A percentile compares a stretch with the other conserved stretches of the same genome.
Evolutionary conservation across 257 asterid genomes (phyloP).

Genomic region (Plantago ovata): DNA sequence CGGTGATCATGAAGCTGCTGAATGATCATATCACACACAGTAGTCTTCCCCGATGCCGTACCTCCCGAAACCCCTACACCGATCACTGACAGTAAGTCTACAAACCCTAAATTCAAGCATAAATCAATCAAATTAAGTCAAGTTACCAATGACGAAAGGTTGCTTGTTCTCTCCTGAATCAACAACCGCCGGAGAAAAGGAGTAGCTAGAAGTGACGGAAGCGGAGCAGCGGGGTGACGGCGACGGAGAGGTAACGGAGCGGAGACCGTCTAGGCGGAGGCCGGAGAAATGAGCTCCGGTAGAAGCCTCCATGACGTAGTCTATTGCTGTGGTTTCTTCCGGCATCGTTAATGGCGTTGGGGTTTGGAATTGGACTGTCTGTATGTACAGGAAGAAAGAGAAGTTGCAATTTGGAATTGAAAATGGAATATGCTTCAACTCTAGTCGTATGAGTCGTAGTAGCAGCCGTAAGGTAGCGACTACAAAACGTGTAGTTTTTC

Average conservation of each 20-base stretch:
- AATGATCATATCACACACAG: slow-evolving; percentile 97
- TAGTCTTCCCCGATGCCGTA: slow-evolving; percentile 96
- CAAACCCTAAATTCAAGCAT: background rate
- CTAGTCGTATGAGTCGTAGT: no score
- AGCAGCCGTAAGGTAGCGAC: no score
- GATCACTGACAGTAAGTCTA: slow-evolving; percentile 1
- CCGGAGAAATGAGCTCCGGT: slow-evolving; percentile 65
- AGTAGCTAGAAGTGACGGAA: slow-evolving; percentile 3
- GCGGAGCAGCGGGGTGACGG: slow-evolving; percentile 24
- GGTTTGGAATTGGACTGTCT: background rate
- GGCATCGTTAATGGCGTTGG: slow-evolving; percentile 17
- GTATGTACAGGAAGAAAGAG: no score
- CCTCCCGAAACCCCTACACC: slow-evolving; percentile 94
- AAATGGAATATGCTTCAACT: no score
- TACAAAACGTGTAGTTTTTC: no score
- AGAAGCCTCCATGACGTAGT: slow-evolving; percentile 57
- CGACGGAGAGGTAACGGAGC: slow-evolving; percentile 16
- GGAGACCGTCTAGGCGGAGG: slow-evolving; percentile 25
- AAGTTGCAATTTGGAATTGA: no score
- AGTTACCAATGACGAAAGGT: slow-evolving; percentile 61
- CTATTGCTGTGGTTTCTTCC: slow-evolving; percentile 36
- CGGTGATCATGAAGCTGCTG: slow-evolving; percentile 99
- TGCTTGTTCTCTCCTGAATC: slow-evolving; percentile 37
- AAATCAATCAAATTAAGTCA: slow-evolving; percentile 5
- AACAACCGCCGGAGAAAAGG: slow-evolving; percentile 18